Evolutionary conservation across 345 rosid species (phyloP).

Genomic region (Sapria himalayana): DNA sequence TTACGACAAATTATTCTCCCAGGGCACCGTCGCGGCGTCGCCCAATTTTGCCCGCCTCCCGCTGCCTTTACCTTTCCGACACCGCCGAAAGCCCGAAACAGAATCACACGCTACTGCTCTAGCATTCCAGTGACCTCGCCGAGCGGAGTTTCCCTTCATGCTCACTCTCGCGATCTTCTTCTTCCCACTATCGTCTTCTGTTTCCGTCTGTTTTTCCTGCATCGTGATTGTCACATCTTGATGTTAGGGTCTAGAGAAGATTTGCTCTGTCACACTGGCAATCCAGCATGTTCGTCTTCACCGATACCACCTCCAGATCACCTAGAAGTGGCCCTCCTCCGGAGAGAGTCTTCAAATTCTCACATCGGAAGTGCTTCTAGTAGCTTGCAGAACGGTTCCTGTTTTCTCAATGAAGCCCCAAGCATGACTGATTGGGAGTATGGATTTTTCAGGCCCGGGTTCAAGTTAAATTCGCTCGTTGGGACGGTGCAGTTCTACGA

Average conservation of each 20-base stretch:
- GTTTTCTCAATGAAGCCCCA: slow-evolving; percentile 20
- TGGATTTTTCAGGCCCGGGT: slow-evolving; percentile 69
- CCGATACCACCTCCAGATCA: slow-evolving; percentile 50
- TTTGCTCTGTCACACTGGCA: slow-evolving; percentile 24
- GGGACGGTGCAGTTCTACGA: slow-evolving; percentile 72
- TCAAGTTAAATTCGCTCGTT: slow-evolving; percentile 36
- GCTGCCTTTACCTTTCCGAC: too few species aligned
- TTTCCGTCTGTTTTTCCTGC: neutral
- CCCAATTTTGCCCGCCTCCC: too few species aligned
- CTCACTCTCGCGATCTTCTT: too few species aligned
- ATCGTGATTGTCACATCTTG: too few species aligned
- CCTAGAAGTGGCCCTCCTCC: slow-evolving; percentile 21
- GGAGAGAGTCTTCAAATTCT: slow-evolving; percentile 27
- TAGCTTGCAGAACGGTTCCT: slow-evolving; percentile 57
- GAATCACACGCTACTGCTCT: too few species aligned
- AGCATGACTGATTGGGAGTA: slow-evolving; percentile 31
- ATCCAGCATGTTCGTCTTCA: slow-evolving; percentile 45
- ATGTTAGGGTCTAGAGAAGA: slow-evolving; percentile 48
- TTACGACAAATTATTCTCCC: too few species aligned
- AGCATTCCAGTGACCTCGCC: too few species aligned
- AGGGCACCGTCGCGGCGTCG: too few species aligned
- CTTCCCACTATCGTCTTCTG: neutral
- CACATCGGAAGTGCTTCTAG: slow-evolving; percentile 46
- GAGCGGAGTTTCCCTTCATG: too few species aligned
- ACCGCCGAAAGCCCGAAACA: too few species aligned